A percentile compares a stretch with the other conserved stretches of the same genome.
Conservation (phyloP, 2,329 filamentous ascomycete genomes). For the Penicillium sp. region DNA sequence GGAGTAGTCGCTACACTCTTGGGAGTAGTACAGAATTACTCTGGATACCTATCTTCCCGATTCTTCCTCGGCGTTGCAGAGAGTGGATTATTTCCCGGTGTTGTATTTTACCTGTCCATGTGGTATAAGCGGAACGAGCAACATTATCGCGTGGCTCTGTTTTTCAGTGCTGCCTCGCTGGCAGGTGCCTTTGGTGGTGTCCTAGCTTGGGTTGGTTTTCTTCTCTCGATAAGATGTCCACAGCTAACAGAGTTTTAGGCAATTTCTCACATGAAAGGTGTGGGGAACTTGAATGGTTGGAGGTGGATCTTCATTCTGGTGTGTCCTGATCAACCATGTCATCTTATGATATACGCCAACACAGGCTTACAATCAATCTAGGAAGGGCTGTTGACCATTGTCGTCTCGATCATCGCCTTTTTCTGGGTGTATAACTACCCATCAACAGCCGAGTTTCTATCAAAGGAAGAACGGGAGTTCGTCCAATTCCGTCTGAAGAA, state of each 20-base stretch:
- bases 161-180: slow-evolving; percentile 59
- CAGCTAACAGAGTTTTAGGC: slow-evolving; percentile 34
- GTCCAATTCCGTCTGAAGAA: slow-evolving; percentile 63
- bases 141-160: slow-evolving; percentile 47
- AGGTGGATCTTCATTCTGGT: slow-evolving; percentile 65
- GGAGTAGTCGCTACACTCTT: slow-evolving; percentile 53
- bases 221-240: neutral
- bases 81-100: slow-evolving; percentile 54
- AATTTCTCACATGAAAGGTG: slow-evolving; percentile 50
- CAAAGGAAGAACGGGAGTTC: slow-evolving; percentile 54
- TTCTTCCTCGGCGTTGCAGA: slow-evolving; percentile 56
- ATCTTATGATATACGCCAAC: neutral
- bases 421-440: slow-evolving; percentile 47
- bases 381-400: slow-evolving; percentile 69
- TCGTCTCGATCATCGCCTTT: slow-evolving; percentile 43
- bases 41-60: slow-evolving; percentile 49
- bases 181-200: slow-evolving; percentile 63
- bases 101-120: slow-evolving; percentile 61
- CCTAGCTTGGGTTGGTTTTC: slow-evolving; percentile 49
- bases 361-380: slow-evolving; percentile 31
- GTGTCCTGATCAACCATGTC: neutral
- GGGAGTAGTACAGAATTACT: slow-evolving; percentile 51
- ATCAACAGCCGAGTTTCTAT: slow-evolving; percentile 42
- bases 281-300: slow-evolving; percentile 56
- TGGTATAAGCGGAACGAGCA: slow-evolving; percentile 54